phyloP scores from a whole-genome alignment of 202 grass and related monocot species.

The Schoenoplectus tabernaemontani region DNA sequence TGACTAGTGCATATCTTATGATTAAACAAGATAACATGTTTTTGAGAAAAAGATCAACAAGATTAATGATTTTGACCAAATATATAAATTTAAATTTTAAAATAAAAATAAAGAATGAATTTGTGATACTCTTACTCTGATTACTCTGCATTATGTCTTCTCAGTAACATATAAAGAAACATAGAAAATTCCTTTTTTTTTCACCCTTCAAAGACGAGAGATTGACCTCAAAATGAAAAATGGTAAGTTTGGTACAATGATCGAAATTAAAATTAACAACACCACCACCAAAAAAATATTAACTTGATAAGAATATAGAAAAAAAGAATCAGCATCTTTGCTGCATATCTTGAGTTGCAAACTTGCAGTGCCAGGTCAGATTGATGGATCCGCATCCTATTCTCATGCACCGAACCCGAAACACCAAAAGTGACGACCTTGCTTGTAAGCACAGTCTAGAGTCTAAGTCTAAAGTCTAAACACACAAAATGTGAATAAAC shows the following conservation, averaged over 20 bases:
- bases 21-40: not conserved
- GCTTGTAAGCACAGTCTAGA: not conserved
- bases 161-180: not conserved
- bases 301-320: not conserved
- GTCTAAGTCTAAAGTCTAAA: not conserved
- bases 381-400: slow-evolving; percentile 14
- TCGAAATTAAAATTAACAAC: not conserved
- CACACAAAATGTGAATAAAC: slow-evolving; percentile 21
- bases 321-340: not conserved
- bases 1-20: no score
- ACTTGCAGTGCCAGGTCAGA: not conserved
- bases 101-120: not conserved
- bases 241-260: not conserved
- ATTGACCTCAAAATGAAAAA: not conserved
- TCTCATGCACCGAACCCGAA: not conserved
- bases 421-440: not conserved
- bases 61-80: no score
- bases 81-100: not conserved
- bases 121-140: not conserved
- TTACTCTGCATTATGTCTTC: not conserved
- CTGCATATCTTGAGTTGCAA: not conserved
- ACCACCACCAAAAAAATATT: not conserved
- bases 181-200: not conserved
- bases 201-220: not conserved
- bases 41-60: no score